Conservation (phyloP, 1,284 basidiomycete genomes). For the Peniophora sp. region DNA sequence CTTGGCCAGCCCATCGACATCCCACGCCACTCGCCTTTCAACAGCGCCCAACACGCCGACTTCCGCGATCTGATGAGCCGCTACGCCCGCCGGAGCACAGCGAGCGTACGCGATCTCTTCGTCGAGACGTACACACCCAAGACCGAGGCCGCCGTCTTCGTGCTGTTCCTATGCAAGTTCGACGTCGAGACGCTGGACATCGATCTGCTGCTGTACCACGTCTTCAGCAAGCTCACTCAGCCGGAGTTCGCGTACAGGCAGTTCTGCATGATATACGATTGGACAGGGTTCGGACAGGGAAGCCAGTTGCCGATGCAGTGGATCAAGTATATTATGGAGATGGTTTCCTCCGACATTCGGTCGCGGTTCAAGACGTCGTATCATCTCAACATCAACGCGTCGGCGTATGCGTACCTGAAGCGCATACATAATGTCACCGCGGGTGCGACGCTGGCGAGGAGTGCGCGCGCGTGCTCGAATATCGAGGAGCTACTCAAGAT, state of each 20-base stretch:
- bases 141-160: conserved; percentile 50
- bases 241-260: conserved; percentile 36
- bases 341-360: conserved; percentile 66
- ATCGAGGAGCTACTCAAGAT: conserved; percentile 49
- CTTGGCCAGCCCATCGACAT: conserved; percentile 66
- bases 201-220: conserved; percentile 77
- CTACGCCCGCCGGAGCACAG: conserved; percentile 54
- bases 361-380: conserved; percentile 50
- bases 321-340: conserved; percentile 73
- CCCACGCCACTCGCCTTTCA: conserved; percentile 43
- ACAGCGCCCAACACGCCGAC: conserved; percentile 47
- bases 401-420: conserved; percentile 68
- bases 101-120: conserved; percentile 62
- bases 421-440: conserved; percentile 69
- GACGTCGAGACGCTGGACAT: conserved; percentile 82
- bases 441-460: conserved; percentile 33
- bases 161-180: conserved; percentile 58
- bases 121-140: conserved; percentile 45
- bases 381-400: conserved; percentile 74
- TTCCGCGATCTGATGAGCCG: conserved; percentile 67
- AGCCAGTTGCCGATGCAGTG: conserved; percentile 79
- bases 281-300: conserved; percentile 69
- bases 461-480: conserved; percentile 51
- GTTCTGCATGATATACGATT: conserved; percentile 78
- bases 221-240: conserved; percentile 53